Percentiles rank a stretch among this genome's conserved stretches.
phyloP scores from a whole-genome alignment of 306 rosid species.

The Dalbergia cultrata region DNA sequence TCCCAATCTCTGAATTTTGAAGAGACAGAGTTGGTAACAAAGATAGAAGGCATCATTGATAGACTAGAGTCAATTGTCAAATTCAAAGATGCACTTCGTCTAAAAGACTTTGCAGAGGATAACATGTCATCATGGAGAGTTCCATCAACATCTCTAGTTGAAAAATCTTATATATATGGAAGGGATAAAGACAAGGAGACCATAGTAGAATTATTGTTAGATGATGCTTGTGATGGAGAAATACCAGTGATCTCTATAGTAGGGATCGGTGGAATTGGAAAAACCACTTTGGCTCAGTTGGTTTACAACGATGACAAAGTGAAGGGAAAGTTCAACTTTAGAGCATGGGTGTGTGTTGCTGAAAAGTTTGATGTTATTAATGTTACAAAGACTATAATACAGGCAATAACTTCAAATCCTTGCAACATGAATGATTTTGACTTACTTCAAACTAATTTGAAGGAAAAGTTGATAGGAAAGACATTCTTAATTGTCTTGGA shows the following conservation, averaged over 20 bases:
- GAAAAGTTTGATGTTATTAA: too few species aligned
- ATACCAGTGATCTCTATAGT: neutral
- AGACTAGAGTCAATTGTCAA: neutral
- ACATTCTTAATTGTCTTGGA: neutral
- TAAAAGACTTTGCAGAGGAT: neutral
- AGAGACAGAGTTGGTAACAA: neutral
- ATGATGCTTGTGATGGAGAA: neutral
- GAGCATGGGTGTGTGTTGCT: neutral
- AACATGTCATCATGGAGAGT: neutral
- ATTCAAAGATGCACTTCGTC: neutral
- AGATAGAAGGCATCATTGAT: too few species aligned
- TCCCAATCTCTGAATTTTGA: neutral
- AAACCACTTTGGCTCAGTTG: neutral
- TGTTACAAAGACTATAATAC: neutral
- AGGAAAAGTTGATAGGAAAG: neutral
- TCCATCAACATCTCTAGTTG: neutral
- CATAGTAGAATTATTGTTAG: neutral
- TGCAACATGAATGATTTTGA: neutral
- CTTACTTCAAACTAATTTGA: neutral
- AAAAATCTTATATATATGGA: neutral
- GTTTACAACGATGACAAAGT: too few species aligned
- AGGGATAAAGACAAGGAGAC: neutral
- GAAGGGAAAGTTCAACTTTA: neutral
- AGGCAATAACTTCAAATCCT: neutral
- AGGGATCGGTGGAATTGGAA: neutral